Base-by-base conservation (phyloP, 345 rosid species). In the Euphorbia pulcherrima region DNA sequence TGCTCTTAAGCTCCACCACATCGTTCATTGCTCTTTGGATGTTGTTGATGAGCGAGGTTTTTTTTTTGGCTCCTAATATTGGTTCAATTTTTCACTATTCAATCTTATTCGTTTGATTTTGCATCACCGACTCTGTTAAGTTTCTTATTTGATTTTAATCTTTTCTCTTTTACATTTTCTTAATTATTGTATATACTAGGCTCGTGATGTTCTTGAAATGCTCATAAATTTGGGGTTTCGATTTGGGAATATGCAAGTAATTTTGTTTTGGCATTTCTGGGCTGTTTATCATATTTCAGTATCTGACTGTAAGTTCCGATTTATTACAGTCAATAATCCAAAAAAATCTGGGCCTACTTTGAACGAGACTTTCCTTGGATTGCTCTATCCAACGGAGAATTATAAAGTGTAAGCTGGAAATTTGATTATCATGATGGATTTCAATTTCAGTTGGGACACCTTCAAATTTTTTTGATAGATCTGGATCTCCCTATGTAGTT, bases 11-110 rank as follows among this genome's bases (percentile, higher is more conserved):
- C 97, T 91, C 74, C 99, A 94, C 77, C 96, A 94, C 84, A 80
- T 94, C 63, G 97, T 89, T 52, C 99, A 91, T 78, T 89, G 99
- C 68, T 93, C 97, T 67, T 96, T 93, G 46, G 97, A 94, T 47
- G 97, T 94, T 46, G 86, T 91, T 39, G 98, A 90, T 61, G 98
- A 90, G 76, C 87, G 97, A 83, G 97, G 98, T 89, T 11, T 21
- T 18, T 23, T 23, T 7, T 21, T 2, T n/a, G n/a, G 10, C 11
- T 13, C 37, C 30, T 21, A 18, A 29, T 29, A 14, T 16, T 39
- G 26, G 53, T 27, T 14, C 13, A 40, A 62, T 47, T 24, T n/a
- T 63, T 1, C 21, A 58, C 50, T 0, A 21, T 21, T 12, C 2
- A 4, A 58, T 23, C 14, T 6, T 16, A 27, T 21, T 20, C 37